Evolutionary conservation across 306 rosid species (phyloP).

Genomic region (Heteromeles arbutifolia): DNA sequence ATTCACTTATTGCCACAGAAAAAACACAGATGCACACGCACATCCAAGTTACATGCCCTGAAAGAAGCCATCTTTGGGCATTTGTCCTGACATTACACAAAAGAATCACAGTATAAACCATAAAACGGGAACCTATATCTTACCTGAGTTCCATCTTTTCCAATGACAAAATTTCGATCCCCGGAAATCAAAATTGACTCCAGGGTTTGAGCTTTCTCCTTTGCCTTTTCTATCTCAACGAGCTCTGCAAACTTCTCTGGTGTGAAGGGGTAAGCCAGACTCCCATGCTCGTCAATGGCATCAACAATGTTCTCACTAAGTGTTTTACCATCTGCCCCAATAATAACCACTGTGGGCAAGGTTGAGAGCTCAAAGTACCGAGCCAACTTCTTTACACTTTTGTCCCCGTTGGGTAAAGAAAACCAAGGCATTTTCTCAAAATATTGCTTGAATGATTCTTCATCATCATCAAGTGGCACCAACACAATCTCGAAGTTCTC

Average conservation of each 20-base stretch:
- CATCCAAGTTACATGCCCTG: not conserved
- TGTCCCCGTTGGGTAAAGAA: conserved; percentile 59
- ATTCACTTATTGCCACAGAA: not conserved
- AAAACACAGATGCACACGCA: not conserved
- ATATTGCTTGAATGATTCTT: conserved; percentile 34
- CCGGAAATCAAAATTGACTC: conserved; percentile 55
- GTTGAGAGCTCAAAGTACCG: conserved; percentile 44
- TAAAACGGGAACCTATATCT: not conserved
- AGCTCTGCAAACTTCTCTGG: conserved; percentile 57
- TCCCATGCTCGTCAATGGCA: conserved; percentile 49
- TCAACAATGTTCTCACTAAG: conserved; percentile 44
- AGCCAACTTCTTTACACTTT: conserved; percentile 27
- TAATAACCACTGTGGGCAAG: conserved; percentile 54
- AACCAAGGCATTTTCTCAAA: conserved; percentile 48
- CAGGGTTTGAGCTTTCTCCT: conserved; percentile 51
- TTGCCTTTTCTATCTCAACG: conserved; percentile 46
- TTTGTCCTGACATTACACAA: not conserved
- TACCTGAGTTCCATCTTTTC: conserved; percentile 53
- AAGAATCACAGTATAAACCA: not conserved
- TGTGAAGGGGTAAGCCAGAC: conserved; percentile 64
- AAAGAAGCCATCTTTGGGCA: not conserved
- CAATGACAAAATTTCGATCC: conserved; percentile 41
- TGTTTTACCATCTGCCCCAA: conserved; percentile 71
- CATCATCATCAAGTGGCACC: conserved; percentile 45
- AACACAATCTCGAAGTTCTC: conserved; percentile 60